These are phyloP conservation scores for Penicillium capsulatum DNA, from an alignment of 2,329 filamentous ascomycete species.

Conservation along the genomic window DNA sequence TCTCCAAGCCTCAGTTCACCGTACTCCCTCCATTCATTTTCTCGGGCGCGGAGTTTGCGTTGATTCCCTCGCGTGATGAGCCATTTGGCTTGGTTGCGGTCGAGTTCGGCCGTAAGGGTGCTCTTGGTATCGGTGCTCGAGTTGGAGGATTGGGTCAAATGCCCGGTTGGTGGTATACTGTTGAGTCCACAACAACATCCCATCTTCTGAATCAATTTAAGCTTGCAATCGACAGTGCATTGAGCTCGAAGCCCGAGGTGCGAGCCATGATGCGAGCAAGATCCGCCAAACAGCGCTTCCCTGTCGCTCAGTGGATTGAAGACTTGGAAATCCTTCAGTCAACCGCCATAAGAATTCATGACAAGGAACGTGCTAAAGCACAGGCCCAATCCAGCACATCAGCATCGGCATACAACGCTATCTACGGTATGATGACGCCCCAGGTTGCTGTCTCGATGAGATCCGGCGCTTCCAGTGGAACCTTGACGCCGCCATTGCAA, in stretches of 20 bases:
- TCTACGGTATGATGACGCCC: slow-evolving; percentile 36
- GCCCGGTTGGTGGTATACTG: slow-evolving; percentile 68
- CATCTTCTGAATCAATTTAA: slow-evolving; percentile 64
- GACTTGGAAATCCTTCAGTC: slow-evolving; percentile 60
- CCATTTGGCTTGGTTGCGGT: slow-evolving; percentile 66
- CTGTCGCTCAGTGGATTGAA: slow-evolving; percentile 63
- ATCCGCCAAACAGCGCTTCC: slow-evolving; percentile 62
- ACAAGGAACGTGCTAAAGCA: slow-evolving; percentile 39
- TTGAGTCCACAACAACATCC: slow-evolving; percentile 60
- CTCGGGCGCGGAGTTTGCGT: slow-evolving; percentile 62
- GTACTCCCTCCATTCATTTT: slow-evolving; percentile 64
- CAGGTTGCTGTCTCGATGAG: slow-evolving; percentile 14
- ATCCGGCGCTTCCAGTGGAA: slow-evolving; percentile 23
- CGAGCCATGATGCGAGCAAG: slow-evolving; percentile 61
- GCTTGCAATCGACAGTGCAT: slow-evolving; percentile 57
- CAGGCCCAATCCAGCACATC: slow-evolving; percentile 31
- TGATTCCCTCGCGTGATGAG: slow-evolving; percentile 66
- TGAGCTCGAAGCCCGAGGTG: slow-evolving; percentile 54
- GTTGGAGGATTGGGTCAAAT: slow-evolving; percentile 66
- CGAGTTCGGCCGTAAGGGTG: slow-evolving; percentile 65
- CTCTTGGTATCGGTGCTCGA: slow-evolving; percentile 61
- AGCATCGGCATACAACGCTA: slow-evolving; percentile 42
- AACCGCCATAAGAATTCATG: slow-evolving; percentile 56
- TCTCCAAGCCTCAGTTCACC: slow-evolving; percentile 65
- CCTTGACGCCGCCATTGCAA: slow-evolving; percentile 28